Evolutionary conservation across 148 eudicot species (phyloP).

Genomic region (Rhododendron henanense): DNA sequence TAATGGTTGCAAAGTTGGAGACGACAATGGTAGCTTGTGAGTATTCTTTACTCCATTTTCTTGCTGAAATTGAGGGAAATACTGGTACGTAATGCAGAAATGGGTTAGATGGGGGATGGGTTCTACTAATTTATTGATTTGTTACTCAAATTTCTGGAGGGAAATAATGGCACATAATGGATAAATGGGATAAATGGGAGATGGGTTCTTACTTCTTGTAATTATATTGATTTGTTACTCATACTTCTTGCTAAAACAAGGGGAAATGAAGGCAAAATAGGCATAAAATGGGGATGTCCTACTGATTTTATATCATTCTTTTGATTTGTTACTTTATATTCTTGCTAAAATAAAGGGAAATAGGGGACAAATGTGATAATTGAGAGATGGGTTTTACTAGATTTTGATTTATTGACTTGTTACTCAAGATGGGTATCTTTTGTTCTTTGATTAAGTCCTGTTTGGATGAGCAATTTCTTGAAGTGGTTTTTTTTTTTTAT

Average conservation of each 20-base stretch:
- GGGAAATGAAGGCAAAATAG: neutral
- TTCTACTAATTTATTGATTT: neutral
- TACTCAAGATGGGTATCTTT: neutral
- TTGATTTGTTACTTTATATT: neutral
- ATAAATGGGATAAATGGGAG: neutral
- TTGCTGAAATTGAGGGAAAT: neutral
- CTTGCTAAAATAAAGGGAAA: neutral
- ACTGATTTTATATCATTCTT: neutral
- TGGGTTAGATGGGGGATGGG: neutral
- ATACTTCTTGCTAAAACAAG: neutral
- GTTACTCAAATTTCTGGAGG: neutral
- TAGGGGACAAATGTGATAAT: neutral
- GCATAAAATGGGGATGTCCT: neutral
- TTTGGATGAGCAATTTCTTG: neutral
- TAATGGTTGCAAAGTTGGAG: constrained; percentile 94
- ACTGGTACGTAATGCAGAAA: neutral
- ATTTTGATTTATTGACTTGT: constrained; percentile 10
- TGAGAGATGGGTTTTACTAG: constrained; percentile 8
- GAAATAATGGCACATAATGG: neutral
- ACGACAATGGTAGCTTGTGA: constrained; percentile 99
- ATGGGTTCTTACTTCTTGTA: neutral
- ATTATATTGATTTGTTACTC: neutral
- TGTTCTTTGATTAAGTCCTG: constrained; percentile 5
- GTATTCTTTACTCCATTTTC: constrained; percentile 13
- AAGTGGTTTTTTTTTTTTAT: neutral